phyloP scores from a whole-genome alignment of 768 basidiomycete genomes.

The Tulasnella sp. region DNA sequence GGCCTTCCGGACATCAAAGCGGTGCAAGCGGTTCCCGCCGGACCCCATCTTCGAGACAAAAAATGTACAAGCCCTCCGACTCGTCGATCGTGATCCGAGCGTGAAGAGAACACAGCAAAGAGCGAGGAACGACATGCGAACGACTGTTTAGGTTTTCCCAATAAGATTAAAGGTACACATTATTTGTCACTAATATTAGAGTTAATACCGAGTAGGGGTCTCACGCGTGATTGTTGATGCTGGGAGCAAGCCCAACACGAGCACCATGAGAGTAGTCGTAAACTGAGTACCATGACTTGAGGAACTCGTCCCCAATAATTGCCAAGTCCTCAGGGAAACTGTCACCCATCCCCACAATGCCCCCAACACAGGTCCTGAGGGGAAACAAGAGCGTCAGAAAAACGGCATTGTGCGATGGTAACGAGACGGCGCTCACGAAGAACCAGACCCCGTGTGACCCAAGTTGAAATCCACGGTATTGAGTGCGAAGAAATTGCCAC shows the following conservation, averaged over 20 bases:
- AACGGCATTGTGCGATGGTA: not conserved
- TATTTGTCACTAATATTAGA: too few species aligned
- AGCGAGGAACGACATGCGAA: too few species aligned
- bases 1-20: too few species aligned
- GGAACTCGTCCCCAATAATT: slow-evolving; percentile 66
- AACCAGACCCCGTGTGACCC: slow-evolving; percentile 47
- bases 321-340: slow-evolving; percentile 58
- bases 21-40: too few species aligned
- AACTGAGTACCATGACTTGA: slow-evolving; percentile 60
- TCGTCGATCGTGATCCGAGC: too few species aligned
- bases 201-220: too few species aligned
- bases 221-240: not conserved
- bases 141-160: too few species aligned
- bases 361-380: slow-evolving; percentile 58
- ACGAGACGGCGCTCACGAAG: slow-evolving; percentile 41
- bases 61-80: too few species aligned
- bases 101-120: too few species aligned
- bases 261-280: slow-evolving; percentile 32
- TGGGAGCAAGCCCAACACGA: slow-evolving; percentile 22
- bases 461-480: slow-evolving; percentile 60
- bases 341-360: slow-evolving; percentile 53
- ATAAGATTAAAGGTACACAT: too few species aligned
- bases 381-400: not conserved
- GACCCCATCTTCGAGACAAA: too few species aligned
- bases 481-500: slow-evolving; percentile 49